These are phyloP conservation scores for Solanum habrochaites DNA, from an alignment of 257 asterid genomes.

Conservation along the genomic window DNA sequence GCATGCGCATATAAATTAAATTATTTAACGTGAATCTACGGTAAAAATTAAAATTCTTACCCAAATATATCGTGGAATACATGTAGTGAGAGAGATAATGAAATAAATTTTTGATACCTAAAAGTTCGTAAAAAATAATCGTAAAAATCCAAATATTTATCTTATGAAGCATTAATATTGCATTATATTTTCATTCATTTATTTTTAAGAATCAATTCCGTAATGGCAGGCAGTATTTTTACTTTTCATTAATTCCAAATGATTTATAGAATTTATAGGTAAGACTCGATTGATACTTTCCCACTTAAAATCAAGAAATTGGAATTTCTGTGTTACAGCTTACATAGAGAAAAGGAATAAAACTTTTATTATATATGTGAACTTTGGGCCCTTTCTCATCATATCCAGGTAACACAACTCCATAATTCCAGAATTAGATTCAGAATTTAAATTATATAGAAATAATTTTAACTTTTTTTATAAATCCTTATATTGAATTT, in stretches of 20 bases:
- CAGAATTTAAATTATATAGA: not conserved
- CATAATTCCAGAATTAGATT: not conserved
- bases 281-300: not conserved
- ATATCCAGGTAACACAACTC: not conserved
- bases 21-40: not conserved
- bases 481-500: too few relatives aligned
- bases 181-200: not conserved
- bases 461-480: not conserved
- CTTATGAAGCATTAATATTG: not conserved
- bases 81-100: not conserved
- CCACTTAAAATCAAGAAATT: not conserved
- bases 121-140: not conserved
- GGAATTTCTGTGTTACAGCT: not conserved
- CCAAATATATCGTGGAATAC: not conserved
- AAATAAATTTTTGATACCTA: too few relatives aligned
- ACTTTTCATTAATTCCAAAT: not conserved
- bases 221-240: not conserved
- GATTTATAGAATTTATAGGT: not conserved
- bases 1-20: not conserved
- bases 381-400: not conserved
- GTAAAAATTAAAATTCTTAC: not conserved
- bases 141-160: not conserved
- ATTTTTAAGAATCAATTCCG: not conserved
- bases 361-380: not conserved
- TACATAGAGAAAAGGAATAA: not conserved